Conservation (phyloP, 441 rosid species). For the Mallotus repandus region DNA sequence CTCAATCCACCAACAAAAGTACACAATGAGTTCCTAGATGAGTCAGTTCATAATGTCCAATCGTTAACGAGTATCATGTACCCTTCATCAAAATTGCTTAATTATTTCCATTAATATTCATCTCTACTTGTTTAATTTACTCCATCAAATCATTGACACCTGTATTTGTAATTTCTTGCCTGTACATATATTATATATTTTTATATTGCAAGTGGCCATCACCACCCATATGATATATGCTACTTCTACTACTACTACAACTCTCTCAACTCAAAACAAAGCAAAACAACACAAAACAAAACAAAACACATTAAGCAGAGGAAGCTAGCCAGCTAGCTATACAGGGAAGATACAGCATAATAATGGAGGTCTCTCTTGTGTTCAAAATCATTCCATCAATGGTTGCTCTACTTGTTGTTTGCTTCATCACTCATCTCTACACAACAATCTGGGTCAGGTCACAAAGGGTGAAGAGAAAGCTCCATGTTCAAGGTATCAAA, state of each 20-base stretch:
- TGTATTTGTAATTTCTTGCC: not conserved
- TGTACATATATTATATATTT: not conserved
- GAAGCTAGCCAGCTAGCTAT: too few relatives aligned
- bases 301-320: too few relatives aligned
- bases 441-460: constrained; percentile 5
- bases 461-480: constrained; percentile 8
- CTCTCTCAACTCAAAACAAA: not conserved
- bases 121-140: not conserved
- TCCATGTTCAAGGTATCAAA: constrained; percentile 41
- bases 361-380: not conserved
- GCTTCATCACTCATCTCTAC: constrained; percentile 25
- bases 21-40: not conserved
- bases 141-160: not conserved
- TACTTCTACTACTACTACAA: not conserved
- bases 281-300: not conserved
- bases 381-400: not conserved
- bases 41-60: not conserved
- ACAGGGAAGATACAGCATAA: not conserved
- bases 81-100: not conserved
- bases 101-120: too few relatives aligned
- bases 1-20: not conserved
- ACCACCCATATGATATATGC: not conserved
- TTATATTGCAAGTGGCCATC: not conserved
- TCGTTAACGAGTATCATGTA: not conserved
- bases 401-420: constrained; percentile 12